Evolutionary conservation across 768 basidiomycete species (phyloP), one percentile per base, ranked within the genome.

Genomic region (Polyporus arcularius): DNA sequence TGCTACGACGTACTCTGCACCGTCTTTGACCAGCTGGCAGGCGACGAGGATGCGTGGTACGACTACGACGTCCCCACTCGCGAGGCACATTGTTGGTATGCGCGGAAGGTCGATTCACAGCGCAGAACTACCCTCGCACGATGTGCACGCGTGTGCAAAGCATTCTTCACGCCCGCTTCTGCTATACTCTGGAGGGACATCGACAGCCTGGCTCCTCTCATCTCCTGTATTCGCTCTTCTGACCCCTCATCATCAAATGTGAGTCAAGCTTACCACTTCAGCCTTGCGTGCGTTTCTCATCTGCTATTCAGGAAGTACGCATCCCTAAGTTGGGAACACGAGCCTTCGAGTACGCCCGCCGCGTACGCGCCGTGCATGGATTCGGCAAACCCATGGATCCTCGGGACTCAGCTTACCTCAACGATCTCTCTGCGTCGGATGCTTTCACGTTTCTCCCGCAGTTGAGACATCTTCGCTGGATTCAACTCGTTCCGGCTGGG

Each of bases 141-240:
- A 3, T 62, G 61, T 18, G 56, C 61, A 4, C 52, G 57, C 4
- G 61, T 62, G 3, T 58, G 56, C 31, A 39, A 40, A 5, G 45
- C 61, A 15, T 62, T 62, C 52, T 62, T 58, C 39, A 15, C 40
- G 9, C 61, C 61, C 10, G 61, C 61, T n/a, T 18, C 45, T 12
- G 45, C 61, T 3, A n/a, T 57, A 16, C 53, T 62, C 8, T 62
- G 61, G 61, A 53, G 47, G 41, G 48, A 62, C 32, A 26, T 62
- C 16, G 61, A 62, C 46, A 51, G 53, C 18, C 2, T 53, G 4
- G 51, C 61, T 6, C 41, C 12, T 7, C 21, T 58, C 21, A 40
- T 58, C 16, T 18, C 43, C 43, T 2, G 31, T 46, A 28, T 28
- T 43, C 15, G 32, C 11, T 7, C 12, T 8, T 28, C 46, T 14